Conservation (phyloP, 306 rosid genomes). For the Argentina anserina region DNA sequence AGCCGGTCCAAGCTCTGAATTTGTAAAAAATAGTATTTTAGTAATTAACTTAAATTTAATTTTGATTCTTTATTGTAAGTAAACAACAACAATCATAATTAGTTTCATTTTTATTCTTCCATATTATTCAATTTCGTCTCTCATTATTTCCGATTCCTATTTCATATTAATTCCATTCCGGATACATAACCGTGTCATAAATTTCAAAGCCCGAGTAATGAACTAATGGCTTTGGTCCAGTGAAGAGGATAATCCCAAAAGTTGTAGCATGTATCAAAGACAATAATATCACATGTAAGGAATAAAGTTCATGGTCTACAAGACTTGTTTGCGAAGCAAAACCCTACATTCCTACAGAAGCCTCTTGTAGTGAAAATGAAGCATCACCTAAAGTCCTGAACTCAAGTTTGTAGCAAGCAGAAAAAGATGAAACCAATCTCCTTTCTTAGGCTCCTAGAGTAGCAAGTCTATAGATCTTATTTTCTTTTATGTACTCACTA, state of each 20-base stretch:
- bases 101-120: too few species aligned
- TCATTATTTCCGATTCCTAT: too few species aligned
- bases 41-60: too few species aligned
- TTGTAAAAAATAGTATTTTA: too few species aligned
- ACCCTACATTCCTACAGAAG: background rate
- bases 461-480: background rate
- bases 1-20: background rate
- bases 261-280: background rate
- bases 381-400: background rate
- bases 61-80: too few species aligned
- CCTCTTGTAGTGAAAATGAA: background rate
- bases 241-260: background rate
- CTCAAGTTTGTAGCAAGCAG: background rate
- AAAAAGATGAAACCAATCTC: background rate
- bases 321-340: constrained; percentile 4
- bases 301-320: background rate
- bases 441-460: background rate
- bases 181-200: too few species aligned
- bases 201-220: background rate
- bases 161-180: too few species aligned
- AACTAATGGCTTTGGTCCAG: background rate
- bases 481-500: background rate
- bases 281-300: background rate
- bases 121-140: too few species aligned
- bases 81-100: too few species aligned